Base-by-base conservation (phyloP, 176 grass and related monocot genomes). In the Dendrocalamus sinicus region DNA sequence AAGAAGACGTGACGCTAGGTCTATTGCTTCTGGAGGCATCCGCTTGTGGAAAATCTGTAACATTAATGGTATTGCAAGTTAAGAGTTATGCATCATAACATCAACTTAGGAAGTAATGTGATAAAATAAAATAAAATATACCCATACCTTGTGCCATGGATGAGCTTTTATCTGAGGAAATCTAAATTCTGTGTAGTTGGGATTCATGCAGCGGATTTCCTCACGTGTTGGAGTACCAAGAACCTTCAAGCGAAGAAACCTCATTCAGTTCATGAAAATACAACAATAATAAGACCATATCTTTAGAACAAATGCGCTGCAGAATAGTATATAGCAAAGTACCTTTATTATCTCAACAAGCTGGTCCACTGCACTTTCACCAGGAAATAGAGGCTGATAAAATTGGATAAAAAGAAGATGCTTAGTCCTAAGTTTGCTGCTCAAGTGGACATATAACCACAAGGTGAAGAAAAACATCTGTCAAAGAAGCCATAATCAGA, bases 321-420 rank as follows among this genome's bases (percentile, higher is more conserved):
- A 81, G 15, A 66, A 53, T 19, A 61, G 19, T 24, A 57, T 41
- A 12, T 41, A 53, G 78, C 13, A 12, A 76, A 30, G 67, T 86
- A 95, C 93, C 86, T 90, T 94, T 74, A 95, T 95, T 70, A 92
- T 95, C 80, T 95, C 86, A 70, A 92, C 90, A 87, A 95, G 90
- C 67, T 95, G 93, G 77, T 95, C 93, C 28, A 95, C 93, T 51
- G 88, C 88, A 94, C 88, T 92, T 88, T 94, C 88, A 83, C 90
- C 93, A 73, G 90, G 93, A 72, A 90, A 92, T 23, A 94, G 79
- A 81, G 93, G 93, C 90, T 94, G 73, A 75, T 46, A 77, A 85
- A 84, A 65, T 74, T 47, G 52, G 19, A 67, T 35, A 67, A 88
- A 70, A 37, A 26, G 45, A 70, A 55, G 61, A 73, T 75, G 26